These are phyloP conservation scores for Exophiala oligosperma DNA, from an alignment of 2,329 filamentous ascomycete species.

Conservation along the genomic window DNA sequence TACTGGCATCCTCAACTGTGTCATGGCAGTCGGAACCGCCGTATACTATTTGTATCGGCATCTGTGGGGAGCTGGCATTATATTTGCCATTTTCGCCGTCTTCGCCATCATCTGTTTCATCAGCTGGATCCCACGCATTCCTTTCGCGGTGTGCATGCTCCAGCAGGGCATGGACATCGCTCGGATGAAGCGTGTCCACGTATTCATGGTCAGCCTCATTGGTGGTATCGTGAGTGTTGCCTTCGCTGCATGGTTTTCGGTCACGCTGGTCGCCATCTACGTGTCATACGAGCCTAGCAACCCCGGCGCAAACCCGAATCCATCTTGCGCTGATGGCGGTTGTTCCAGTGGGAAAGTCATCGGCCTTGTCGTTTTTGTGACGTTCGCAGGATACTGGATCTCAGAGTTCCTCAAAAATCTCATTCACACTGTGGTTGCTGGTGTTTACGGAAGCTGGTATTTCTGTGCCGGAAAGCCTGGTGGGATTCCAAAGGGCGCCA, in stretches of 20 bases:
- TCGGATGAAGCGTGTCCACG: slow-evolving; percentile 73
- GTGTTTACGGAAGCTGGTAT: slow-evolving; percentile 92
- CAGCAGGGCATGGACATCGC: slow-evolving; percentile 82
- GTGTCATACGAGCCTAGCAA: slow-evolving; percentile 72
- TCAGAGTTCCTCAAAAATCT: slow-evolving; percentile 93
- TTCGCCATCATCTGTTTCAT: slow-evolving; percentile 83
- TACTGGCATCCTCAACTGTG: slow-evolving; percentile 83
- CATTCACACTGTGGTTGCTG: slow-evolving; percentile 82
- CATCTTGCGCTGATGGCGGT: slow-evolving; percentile 53
- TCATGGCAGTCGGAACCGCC: slow-evolving; percentile 79
- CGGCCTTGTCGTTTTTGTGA: slow-evolving; percentile 80
- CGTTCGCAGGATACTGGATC: slow-evolving; percentile 92
- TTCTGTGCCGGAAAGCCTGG: slow-evolving; percentile 65
- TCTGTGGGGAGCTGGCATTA: slow-evolving; percentile 82
- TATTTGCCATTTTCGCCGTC: slow-evolving; percentile 79
- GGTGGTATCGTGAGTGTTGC: slow-evolving; percentile 75
- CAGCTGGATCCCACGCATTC: slow-evolving; percentile 86
- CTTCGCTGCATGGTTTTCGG: slow-evolving; percentile 80
- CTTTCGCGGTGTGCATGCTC: slow-evolving; percentile 87
- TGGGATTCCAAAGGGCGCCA: slow-evolving; percentile 73
- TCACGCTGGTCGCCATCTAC: slow-evolving; percentile 84
- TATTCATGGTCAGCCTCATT: slow-evolving; percentile 81
- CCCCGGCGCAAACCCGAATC: slow-evolving; percentile 44
- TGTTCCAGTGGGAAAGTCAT: slow-evolving; percentile 79
- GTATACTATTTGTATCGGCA: slow-evolving; percentile 77